A percentile compares a stretch with the other conserved stretches of the same genome.
These are phyloP conservation scores for Chlorophyllum brunneum DNA, from an alignment of 768 basidiomycete species.

Conservation along the genomic window DNA sequence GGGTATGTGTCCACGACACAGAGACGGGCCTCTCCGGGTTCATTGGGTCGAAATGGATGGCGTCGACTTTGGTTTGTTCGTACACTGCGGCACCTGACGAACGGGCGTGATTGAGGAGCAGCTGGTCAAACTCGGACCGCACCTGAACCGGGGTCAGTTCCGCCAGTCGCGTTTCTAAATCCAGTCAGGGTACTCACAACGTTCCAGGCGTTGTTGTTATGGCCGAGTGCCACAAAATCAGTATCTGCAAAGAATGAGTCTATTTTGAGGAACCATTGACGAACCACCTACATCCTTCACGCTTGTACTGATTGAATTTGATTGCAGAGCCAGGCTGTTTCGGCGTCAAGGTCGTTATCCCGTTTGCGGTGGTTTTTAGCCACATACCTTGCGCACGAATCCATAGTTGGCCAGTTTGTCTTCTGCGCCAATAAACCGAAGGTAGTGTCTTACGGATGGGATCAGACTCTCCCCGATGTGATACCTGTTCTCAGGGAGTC, in stretches of 20 bases:
- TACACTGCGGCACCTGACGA: slow-evolving; percentile 48
- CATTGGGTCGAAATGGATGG: slow-evolving; percentile 37
- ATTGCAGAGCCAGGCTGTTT: slow-evolving; percentile 56
- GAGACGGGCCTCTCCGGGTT: slow-evolving; percentile 44
- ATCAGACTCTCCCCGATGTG: slow-evolving; percentile 60
- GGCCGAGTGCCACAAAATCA: slow-evolving; percentile 52
- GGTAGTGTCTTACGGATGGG: slow-evolving; percentile 55
- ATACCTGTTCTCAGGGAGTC: slow-evolving; percentile 31
- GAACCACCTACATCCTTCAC: slow-evolving; percentile 52
- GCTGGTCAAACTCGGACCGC: slow-evolving; percentile 58
- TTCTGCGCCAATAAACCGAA: slow-evolving; percentile 56
- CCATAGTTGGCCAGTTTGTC: slow-evolving; percentile 45
- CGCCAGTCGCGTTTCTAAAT: background rate
- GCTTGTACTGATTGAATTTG: slow-evolving; percentile 61
- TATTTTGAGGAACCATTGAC: slow-evolving; percentile 3
- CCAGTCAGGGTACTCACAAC: slow-evolving; percentile 38
- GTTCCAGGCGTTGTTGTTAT: slow-evolving; percentile 56
- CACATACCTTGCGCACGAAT: slow-evolving; percentile 45
- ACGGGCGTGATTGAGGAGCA: slow-evolving; percentile 53
- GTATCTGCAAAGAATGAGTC: slow-evolving; percentile 39
- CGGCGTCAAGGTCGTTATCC: background rate
- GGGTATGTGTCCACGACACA: slow-evolving; percentile 50
- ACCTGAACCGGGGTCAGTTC: slow-evolving; percentile 27
- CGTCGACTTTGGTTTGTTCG: slow-evolving; percentile 50
- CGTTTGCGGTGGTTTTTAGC: background rate